These are phyloP conservation scores for Gossypium rotundifolium DNA, from an alignment of 345 rosid species.

Conservation along the genomic window DNA sequence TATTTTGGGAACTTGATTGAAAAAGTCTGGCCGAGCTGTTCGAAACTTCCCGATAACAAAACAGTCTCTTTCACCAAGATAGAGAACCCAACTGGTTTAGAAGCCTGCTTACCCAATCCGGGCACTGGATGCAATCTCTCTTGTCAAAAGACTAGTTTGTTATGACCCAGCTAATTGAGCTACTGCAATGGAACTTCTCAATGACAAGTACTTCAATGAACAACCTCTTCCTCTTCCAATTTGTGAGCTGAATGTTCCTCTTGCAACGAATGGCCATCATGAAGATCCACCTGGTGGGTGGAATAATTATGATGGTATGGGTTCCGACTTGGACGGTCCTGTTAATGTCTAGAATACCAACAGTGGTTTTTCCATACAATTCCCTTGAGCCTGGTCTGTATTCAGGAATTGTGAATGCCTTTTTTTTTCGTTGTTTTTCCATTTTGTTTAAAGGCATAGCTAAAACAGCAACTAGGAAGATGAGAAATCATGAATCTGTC, in stretches of 20 bases:
- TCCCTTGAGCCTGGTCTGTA: slow-evolving; percentile 27
- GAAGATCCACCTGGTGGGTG: slow-evolving; percentile 50
- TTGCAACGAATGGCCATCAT: slow-evolving; percentile 40
- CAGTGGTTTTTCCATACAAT: slow-evolving; percentile 60
- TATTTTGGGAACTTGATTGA: slow-evolving; percentile 66
- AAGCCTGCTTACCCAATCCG: slow-evolving; percentile 43
- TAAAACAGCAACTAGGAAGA: neutral
- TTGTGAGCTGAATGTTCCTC: slow-evolving; percentile 64
- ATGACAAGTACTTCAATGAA: slow-evolving; percentile 61
- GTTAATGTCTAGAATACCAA: slow-evolving; percentile 41
- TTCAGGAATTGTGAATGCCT: slow-evolving; percentile 1
- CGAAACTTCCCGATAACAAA: slow-evolving; percentile 69
- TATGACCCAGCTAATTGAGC: slow-evolving; percentile 76
- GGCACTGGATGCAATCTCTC: slow-evolving; percentile 49
- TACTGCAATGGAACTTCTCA: slow-evolving; percentile 64
- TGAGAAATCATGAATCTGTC: neutral
- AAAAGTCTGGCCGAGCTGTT: slow-evolving; percentile 71
- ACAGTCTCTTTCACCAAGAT: slow-evolving; percentile 73
- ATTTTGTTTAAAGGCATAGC: neutral
- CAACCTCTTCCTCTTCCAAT: slow-evolving; percentile 71
- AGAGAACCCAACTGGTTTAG: slow-evolving; percentile 59
- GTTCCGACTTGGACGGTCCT: slow-evolving; percentile 56
- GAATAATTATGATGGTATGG: slow-evolving; percentile 39
- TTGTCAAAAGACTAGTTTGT: slow-evolving; percentile 67
- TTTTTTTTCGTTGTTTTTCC: no score